phyloP scores from a whole-genome alignment of 768 basidiomycete species.

The Boletus subcaerulescens region DNA sequence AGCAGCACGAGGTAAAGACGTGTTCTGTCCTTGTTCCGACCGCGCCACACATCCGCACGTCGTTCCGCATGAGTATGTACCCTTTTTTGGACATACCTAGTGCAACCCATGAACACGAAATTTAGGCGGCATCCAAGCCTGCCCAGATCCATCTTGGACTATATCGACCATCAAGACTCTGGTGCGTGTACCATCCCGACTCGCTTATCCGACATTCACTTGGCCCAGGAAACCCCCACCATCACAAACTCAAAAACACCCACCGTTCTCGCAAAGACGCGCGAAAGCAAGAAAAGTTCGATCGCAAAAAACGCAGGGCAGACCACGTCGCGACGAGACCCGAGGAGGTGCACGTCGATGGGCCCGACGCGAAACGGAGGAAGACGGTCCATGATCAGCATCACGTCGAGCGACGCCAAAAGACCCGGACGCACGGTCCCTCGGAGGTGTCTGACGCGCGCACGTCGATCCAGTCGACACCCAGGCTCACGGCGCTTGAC shows the following conservation, averaged over 20 bases:
- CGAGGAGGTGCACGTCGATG: constrained; percentile 44
- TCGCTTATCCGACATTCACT: not conserved
- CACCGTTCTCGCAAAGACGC: constrained; percentile 54
- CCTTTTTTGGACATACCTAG: too few species aligned
- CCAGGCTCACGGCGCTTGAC: constrained; percentile 32
- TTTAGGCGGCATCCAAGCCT: constrained; percentile 16
- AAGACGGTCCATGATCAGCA: constrained; percentile 41
- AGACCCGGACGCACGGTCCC: not conserved
- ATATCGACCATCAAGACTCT: constrained; percentile 16
- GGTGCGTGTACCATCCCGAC: constrained; percentile 8
- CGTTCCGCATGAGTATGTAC: too few species aligned
- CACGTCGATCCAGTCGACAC: constrained; percentile 8
- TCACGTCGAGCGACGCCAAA: not conserved
- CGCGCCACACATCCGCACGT: too few species aligned
- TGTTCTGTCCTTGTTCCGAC: too few species aligned
- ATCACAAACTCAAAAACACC: constrained; percentile 1
- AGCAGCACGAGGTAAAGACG: too few species aligned
- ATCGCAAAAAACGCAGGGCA: constrained; percentile 61
- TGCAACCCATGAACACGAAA: constrained; percentile 12
- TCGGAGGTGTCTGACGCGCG: not conserved
- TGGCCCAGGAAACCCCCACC: constrained; percentile 4
- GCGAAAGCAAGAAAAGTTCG: constrained; percentile 59
- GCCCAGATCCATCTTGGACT: constrained; percentile 28
- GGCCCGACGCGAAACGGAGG: constrained; percentile 36
- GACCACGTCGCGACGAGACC: constrained; percentile 46